phyloP scores from a whole-genome alignment of 805 yeast genomes.

The Kluyveromyces dobzhanskii region DNA sequence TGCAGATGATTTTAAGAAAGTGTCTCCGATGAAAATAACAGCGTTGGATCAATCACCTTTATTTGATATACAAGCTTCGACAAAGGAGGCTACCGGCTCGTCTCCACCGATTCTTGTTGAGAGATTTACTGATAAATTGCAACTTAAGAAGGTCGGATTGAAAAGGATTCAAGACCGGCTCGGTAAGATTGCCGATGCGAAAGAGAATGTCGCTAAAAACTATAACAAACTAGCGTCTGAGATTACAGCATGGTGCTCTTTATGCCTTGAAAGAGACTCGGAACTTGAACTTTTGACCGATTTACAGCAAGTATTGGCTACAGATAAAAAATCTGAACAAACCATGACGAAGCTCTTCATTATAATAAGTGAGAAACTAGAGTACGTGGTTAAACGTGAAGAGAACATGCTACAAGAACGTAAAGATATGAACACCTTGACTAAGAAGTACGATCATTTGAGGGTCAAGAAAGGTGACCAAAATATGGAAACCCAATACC shows the following conservation, averaged over 20 bases:
- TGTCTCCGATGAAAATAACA: slow-evolving; percentile 3
- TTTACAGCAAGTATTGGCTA: slow-evolving; percentile 16
- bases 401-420: slow-evolving; percentile 15
- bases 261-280: slow-evolving; percentile 8
- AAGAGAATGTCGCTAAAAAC: slow-evolving; percentile 14
- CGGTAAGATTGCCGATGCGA: slow-evolving; percentile 11
- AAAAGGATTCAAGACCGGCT: slow-evolving; percentile 13
- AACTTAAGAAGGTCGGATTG: slow-evolving; percentile 1
- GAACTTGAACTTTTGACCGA: slow-evolving; percentile 13
- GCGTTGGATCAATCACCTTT: slow-evolving; percentile 8
- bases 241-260: slow-evolving; percentile 16
- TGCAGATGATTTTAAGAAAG: not conserved
- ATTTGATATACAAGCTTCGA: slow-evolving; percentile 4
- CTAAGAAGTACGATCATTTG: slow-evolving; percentile 14
- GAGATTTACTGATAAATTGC: slow-evolving; percentile 1
- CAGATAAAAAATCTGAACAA: slow-evolving; percentile 18
- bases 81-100: slow-evolving; percentile 3
- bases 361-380: slow-evolving; percentile 14
- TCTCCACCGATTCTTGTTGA: slow-evolving; percentile 6
- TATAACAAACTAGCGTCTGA: slow-evolving; percentile 16
- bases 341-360: slow-evolving; percentile 13
- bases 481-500: slow-evolving; percentile 18
- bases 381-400: slow-evolving; percentile 20
- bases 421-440: slow-evolving; percentile 13
- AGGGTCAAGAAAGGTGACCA: slow-evolving; percentile 16